Base-by-base conservation (phyloP, 2,329 filamentous ascomycete species). In the Colletotrichum truncatum region DNA sequence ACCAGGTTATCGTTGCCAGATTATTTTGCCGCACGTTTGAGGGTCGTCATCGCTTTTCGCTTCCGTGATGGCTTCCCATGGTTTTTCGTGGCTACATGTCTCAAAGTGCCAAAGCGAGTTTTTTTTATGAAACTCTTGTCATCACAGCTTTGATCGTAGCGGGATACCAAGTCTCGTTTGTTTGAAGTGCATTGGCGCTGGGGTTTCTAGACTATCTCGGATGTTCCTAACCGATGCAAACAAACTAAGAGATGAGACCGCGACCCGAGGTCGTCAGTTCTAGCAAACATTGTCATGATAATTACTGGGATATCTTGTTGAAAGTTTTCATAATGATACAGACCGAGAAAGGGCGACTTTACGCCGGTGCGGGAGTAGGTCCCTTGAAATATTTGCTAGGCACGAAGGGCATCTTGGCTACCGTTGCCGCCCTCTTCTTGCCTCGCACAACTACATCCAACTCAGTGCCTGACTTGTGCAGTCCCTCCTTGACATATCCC, bases 371-470 rank as follows among this genome's bases (percentile, higher is more conserved):
- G 21, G 63, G 58, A 43, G 28, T 64, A n/a, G 67, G 58, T 23
- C 76, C 78, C 76, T 82, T 90, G 78, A 86, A 91, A 78, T 97
- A 97, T 79, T 93, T 94, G 72, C 86, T 89, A 53, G 89, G 85
- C 54, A 97, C 86, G 77, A 97, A 97, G 1, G 94, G 94, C 94
- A 97, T 96, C 83, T 94, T 94, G 8, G 89, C 86, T 30, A 97
- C 91, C 4, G 87, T 86, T 1, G 90, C 94, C 79, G 89, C 89
- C 72, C 93, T 88, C 74, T 87, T 83, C 81, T 90, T 92, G 18
- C 93, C 94, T 56, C 94, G 84, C 2, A 97, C 90, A 38, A 93
- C 77, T 4, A 97, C 89, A 16, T 89, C 86, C 6, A 97, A 82
- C 80, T 95, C 90, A 1, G 93, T 97, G 10, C 93, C 94, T 30